These are phyloP conservation scores for Agapanthus africanus DNA, from an alignment of 106 monocot genomes.

Conservation along the genomic window DNA sequence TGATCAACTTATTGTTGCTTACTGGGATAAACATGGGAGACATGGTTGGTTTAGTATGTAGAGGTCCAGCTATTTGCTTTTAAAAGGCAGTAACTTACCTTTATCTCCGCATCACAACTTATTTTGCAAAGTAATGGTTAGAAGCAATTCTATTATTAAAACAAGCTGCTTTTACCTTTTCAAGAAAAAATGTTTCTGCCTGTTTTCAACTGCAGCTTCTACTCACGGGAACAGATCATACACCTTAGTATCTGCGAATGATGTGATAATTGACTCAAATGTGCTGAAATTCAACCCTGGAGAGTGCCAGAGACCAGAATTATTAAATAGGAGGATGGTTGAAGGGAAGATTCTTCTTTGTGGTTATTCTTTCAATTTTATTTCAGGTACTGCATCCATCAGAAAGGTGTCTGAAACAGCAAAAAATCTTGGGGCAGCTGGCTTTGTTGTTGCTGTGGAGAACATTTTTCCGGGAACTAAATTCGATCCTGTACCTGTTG, in stretches of 20 bases:
- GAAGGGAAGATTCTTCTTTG: slow-evolving; percentile 84
- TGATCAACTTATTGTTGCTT: neutral
- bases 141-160: neutral
- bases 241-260: slow-evolving; percentile 67
- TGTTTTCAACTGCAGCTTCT: slow-evolving; percentile 56
- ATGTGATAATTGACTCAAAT: slow-evolving; percentile 74
- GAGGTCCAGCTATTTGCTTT: neutral
- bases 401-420: slow-evolving; percentile 87
- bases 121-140: neutral
- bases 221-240: slow-evolving; percentile 63
- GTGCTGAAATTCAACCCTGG: slow-evolving; percentile 66
- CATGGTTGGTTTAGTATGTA: neutral
- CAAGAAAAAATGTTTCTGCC: neutral
- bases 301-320: slow-evolving; percentile 86
- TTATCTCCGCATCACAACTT: no score
- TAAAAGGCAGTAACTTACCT: neutral
- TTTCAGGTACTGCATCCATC: slow-evolving; percentile 90
- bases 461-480: slow-evolving; percentile 77
- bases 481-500: slow-evolving; percentile 80
- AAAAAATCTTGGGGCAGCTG: slow-evolving; percentile 81
- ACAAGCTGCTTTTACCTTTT: neutral
- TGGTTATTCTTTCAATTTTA: slow-evolving; percentile 92
- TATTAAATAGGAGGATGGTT: slow-evolving; percentile 72
- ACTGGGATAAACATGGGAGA: neutral
- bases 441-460: slow-evolving; percentile 91